Conservation (phyloP, 345 rosid species). For the Draba incana region DNA sequence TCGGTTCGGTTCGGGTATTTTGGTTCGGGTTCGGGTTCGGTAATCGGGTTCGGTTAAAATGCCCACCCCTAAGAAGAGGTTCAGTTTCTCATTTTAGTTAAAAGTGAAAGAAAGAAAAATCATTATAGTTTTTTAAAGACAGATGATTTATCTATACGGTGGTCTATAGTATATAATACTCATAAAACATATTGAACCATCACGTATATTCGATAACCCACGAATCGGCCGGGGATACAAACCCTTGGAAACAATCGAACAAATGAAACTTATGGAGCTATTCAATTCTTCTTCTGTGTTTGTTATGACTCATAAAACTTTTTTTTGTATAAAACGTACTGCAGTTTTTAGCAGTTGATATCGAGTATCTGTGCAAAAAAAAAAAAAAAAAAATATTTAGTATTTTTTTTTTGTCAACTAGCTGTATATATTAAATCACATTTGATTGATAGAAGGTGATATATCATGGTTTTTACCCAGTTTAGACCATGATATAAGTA, state of each 20-base stretch:
- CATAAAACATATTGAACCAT: constrained; percentile 19
- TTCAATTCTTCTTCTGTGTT: not conserved
- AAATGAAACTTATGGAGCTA: not conserved
- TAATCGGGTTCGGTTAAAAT: too few species aligned
- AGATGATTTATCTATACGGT: not conserved
- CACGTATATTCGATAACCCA: constrained; percentile 33
- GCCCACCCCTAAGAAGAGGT: too few species aligned
- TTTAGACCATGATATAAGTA: too few species aligned
- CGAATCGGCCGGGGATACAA: constrained; percentile 20
- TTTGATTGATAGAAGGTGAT: too few species aligned
- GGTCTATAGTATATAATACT: constrained; percentile 22
- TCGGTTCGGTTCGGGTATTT: too few species aligned
- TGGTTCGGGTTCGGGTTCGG: too few species aligned
- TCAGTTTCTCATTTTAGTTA: constrained; percentile 43
- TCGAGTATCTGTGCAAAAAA: not conserved
- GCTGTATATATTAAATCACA: too few species aligned
- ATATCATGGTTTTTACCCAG: too few species aligned
- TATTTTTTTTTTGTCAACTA: too few species aligned
- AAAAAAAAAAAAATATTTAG: too few species aligned
- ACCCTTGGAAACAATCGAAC: not conserved
- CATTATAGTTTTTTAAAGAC: constrained; percentile 20
- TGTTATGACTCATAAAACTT: not conserved
- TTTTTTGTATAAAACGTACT: not conserved
- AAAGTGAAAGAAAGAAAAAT: constrained; percentile 26
- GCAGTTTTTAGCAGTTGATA: not conserved